Percentiles rank a stretch among this genome's conserved stretches.
Evolutionary conservation across 371 early-diverging fungal genomes (phyloP).

Genomic region (Saksenaea vasiformis): DNA sequence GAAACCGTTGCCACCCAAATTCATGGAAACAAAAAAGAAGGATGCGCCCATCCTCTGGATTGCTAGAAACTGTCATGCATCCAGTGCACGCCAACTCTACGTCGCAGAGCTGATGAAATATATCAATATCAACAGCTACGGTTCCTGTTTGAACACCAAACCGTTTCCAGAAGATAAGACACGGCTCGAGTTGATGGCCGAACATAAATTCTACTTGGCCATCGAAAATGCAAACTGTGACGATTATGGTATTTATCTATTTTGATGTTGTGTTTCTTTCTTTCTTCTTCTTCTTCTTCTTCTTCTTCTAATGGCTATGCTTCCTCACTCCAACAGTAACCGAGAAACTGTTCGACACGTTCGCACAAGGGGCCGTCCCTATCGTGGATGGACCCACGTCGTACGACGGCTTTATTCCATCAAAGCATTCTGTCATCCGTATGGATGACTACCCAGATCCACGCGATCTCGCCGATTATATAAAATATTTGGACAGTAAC

Average conservation of each 20-base stretch:
- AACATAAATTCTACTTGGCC: slow-evolving; percentile 47
- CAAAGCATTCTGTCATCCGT: slow-evolving; percentile 29
- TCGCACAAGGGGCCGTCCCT: slow-evolving; percentile 21
- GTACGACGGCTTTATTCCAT: slow-evolving; percentile 38
- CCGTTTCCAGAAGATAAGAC: slow-evolving; percentile 34
- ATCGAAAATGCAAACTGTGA: slow-evolving; percentile 48
- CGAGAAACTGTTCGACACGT: slow-evolving; percentile 41
- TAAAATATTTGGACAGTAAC: slow-evolving; percentile 32
- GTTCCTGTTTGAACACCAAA: slow-evolving; percentile 33
- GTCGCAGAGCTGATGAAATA: slow-evolving; percentile 38
- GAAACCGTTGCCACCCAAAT: slow-evolving; percentile 35
- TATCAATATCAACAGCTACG: slow-evolving; percentile 37
- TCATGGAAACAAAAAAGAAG: slow-evolving; percentile 31
- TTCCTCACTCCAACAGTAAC: slow-evolving; percentile 21
- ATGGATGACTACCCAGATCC: slow-evolving; percentile 48
- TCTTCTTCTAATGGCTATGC: background rate
- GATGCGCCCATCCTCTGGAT: slow-evolving; percentile 43
- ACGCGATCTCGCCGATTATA: slow-evolving; percentile 38
- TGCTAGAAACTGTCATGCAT: slow-evolving; percentile 37
- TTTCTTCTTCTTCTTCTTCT: background rate
- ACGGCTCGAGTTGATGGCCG: slow-evolving; percentile 23
- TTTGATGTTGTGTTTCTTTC: too few relatives aligned
- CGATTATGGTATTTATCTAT: slow-evolving; percentile 31
- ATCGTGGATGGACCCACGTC: slow-evolving; percentile 34
- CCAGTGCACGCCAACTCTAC: slow-evolving; percentile 38